A percentile compares a stretch with the other conserved stretches of the same genome.
These are phyloP conservation scores for Prorocentrum cordatum DNA, from an alignment of 169 alveolate species.

Conservation along the genomic window DNA sequence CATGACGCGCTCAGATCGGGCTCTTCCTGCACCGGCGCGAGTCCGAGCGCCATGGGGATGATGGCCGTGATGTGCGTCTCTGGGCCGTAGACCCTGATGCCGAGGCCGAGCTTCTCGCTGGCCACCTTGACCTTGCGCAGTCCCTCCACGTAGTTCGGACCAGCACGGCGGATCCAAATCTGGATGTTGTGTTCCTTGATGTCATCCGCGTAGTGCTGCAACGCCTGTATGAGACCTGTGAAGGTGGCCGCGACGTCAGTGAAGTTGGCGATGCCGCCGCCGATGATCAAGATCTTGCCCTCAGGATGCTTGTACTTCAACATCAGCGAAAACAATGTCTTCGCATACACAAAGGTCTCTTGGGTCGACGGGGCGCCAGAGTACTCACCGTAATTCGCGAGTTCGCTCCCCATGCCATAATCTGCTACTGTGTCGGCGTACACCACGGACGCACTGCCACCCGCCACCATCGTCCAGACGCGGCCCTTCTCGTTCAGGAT, in stretches of 20 bases:
- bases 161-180: conserved; percentile 71
- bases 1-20: too few relatives aligned
- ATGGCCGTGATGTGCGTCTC: conserved; percentile 73
- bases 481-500: conserved; percentile 71
- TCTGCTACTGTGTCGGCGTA: conserved; percentile 73
- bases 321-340: conserved; percentile 69
- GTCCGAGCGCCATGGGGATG: too few relatives aligned
- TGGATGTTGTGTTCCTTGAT: conserved; percentile 60
- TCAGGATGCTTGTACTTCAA: conserved; percentile 50
- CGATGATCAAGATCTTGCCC: conserved; percentile 72
- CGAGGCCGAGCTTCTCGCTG: conserved; percentile 69
- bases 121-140: conserved; percentile 70
- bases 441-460: conserved; percentile 74
- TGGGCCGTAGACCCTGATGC: conserved; percentile 71
- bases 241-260: conserved; percentile 73
- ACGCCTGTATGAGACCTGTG: conserved; percentile 34
- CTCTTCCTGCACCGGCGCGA: too few relatives aligned
- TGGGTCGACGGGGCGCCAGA: conserved; percentile 73
- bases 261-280: conserved; percentile 74
- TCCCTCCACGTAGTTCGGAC: conserved; percentile 73
- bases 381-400: conserved; percentile 73
- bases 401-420: conserved; percentile 69
- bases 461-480: conserved; percentile 73
- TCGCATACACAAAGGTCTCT: conserved; percentile 70
- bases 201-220: conserved; percentile 21